Evolutionary conservation across 2,329 filamentous ascomycete genomes (phyloP), one percentile per base, ranked within the genome.

Genomic region (Aspergillus fumigatus): DNA sequence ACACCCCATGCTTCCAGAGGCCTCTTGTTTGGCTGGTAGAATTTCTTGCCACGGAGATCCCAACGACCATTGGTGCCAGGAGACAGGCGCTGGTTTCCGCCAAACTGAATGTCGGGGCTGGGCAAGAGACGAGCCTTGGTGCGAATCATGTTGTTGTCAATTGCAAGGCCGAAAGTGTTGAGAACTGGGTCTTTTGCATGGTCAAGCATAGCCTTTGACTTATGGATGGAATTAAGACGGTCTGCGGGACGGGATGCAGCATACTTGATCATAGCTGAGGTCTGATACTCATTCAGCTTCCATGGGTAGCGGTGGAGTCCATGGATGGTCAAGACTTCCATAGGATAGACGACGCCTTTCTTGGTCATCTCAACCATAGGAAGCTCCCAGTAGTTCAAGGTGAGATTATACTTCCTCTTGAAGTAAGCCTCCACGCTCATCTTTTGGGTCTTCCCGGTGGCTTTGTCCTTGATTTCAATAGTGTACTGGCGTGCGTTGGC

Each of bases 211-310:
- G 76, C 68, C 8, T 96, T 83, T 17, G 88, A 88, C 3, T 82
- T 71, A 50, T 85, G 76, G 63, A 97, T 92, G 21, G 88, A 84
- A 0, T 70, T 65, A 62, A 84, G 83, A n/a, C 94, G 89, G 29
- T 85, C 71, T 0, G 72, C 70, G 0, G 94, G 94, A 1, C 87
- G 82, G 5, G 88, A 90, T 4, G 96, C 93, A 0, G 93, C 92
- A 66, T 93, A 91, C 72, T 89, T 93, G 77, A 99, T 97, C 94
- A 99, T 99, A 4, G 82, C 76, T 0, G 87, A 78, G 0, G 93
- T 97, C 75, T 96, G 80, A 0, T 67, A 66, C 54, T 85, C 83
- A 51, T 80, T 80, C 49, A 86, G 70, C 72, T 87, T 87, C 68
- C 74, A 80, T 3, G 75, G 76, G 65, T 84, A 86, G 2, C 81